These are phyloP conservation scores for Climacium dendroides DNA, from an alignment of 225 moss, liverwort and hornwort genomes.

Conservation along the genomic window DNA sequence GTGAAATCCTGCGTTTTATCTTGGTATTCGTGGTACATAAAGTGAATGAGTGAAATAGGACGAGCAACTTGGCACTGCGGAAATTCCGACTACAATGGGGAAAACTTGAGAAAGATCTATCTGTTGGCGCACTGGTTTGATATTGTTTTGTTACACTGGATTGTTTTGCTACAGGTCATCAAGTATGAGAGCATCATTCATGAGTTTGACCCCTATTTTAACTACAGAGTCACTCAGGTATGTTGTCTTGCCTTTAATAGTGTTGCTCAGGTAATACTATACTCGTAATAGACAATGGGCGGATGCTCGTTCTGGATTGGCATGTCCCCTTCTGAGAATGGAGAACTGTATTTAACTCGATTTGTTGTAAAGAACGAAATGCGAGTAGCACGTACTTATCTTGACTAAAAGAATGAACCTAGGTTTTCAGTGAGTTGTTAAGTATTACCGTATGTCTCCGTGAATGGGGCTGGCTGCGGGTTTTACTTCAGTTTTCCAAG, in stretches of 20 bases:
- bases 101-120: not conserved
- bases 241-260: not conserved
- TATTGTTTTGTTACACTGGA: not conserved
- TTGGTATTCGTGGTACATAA: not conserved
- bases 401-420: not conserved
- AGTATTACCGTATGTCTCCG: not conserved
- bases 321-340: not conserved
- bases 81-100: not conserved
- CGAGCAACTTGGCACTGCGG: not conserved
- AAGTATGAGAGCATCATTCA: conserved; percentile 99
- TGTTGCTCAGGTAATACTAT: not conserved
- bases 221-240: conserved; percentile 99
- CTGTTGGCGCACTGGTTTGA: not conserved
- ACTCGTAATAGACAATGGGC: not conserved
- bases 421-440: not conserved
- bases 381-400: not conserved
- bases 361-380: not conserved
- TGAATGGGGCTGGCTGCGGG: not conserved
- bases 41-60: not conserved
- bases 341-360: not conserved
- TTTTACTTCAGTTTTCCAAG: not conserved
- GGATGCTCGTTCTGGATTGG: not conserved
- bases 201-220: conserved; percentile 99
- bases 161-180: conserved; percentile 63
- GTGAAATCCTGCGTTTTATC: not conserved